These are phyloP conservation scores for Pyrenula massariospora DNA, from an alignment of 495 filamentous ascomycete genomes.

Conservation along the genomic window DNA sequence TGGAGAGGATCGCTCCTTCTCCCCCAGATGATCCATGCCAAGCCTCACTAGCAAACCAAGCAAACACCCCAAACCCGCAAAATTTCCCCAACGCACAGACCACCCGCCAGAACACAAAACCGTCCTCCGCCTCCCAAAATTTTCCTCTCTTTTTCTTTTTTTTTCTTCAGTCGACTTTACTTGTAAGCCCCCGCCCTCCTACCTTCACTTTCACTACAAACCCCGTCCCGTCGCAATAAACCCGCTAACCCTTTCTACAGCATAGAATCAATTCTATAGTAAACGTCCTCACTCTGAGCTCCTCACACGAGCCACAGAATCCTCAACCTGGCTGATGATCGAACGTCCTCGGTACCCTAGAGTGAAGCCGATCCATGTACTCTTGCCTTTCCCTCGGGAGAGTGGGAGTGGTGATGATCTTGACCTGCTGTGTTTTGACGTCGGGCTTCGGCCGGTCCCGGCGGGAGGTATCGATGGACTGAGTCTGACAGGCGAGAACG, in stretches of 20 bases:
- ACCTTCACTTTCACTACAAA: neutral
- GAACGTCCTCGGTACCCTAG: neutral
- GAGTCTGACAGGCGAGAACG: constrained; percentile 1
- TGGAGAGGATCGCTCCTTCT: too few relatives aligned
- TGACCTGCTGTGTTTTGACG: neutral
- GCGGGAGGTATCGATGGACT: constrained; percentile 1
- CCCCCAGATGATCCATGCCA: too few relatives aligned
- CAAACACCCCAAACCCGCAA: neutral
- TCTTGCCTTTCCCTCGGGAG: neutral
- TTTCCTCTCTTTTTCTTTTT: constrained; percentile 5
- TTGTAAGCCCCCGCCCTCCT: constrained; percentile 6
- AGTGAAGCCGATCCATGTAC: neutral
- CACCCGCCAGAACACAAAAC: neutral
- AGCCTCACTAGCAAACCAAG: neutral
- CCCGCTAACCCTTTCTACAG: constrained; percentile 3
- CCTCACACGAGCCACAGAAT: constrained; percentile 14
- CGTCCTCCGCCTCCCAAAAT: neutral
- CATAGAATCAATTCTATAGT: constrained; percentile 43
- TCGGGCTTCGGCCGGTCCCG: constrained; percentile 1
- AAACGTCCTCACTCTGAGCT: constrained; percentile 35
- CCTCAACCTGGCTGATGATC: constrained; percentile 1
- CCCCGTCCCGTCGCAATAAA: neutral
- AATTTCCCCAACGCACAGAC: neutral
- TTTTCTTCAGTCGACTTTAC: constrained; percentile 18
- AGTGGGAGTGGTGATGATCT: constrained; percentile 1